These are phyloP conservation scores for Yamadazyma phyllophila DNA, from an alignment of 805 yeast genomes.

Conservation along the genomic window DNA sequence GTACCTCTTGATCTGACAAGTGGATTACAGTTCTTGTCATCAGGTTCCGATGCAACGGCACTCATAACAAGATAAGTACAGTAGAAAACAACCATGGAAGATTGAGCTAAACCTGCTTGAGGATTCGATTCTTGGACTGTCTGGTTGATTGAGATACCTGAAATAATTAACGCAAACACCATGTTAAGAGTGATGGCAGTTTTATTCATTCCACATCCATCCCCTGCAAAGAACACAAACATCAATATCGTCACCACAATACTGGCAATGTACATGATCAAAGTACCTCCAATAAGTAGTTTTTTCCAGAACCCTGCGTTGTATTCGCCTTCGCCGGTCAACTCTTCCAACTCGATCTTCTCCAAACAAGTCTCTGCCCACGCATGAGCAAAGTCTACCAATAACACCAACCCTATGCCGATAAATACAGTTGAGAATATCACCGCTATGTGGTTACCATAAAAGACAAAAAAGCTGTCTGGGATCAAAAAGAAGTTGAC, in stretches of 20 bases:
- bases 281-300: constrained; percentile 81
- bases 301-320: constrained; percentile 70
- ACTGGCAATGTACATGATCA: constrained; percentile 75
- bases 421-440: constrained; percentile 81
- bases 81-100: constrained; percentile 92
- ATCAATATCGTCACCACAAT: constrained; percentile 71
- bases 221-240: constrained; percentile 78
- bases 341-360: constrained; percentile 77
- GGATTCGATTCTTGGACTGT: constrained; percentile 89
- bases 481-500: constrained; percentile 73
- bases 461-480: constrained; percentile 78
- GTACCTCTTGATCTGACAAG: constrained; percentile 86
- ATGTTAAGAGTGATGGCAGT: constrained; percentile 80
- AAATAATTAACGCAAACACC: constrained; percentile 58
- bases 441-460: constrained; percentile 90
- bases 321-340: constrained; percentile 47
- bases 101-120: constrained; percentile 93
- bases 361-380: constrained; percentile 97
- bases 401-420: constrained; percentile 81
- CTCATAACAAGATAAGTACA: constrained; percentile 88
- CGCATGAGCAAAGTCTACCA: constrained; percentile 96
- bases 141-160: constrained; percentile 74
- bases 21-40: constrained; percentile 90
- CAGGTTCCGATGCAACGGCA: constrained; percentile 96
- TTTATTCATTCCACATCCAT: constrained; percentile 85